Evolutionary conservation across 139 green algal genomes (phyloP).

Genomic region (Chara braunii): DNA sequence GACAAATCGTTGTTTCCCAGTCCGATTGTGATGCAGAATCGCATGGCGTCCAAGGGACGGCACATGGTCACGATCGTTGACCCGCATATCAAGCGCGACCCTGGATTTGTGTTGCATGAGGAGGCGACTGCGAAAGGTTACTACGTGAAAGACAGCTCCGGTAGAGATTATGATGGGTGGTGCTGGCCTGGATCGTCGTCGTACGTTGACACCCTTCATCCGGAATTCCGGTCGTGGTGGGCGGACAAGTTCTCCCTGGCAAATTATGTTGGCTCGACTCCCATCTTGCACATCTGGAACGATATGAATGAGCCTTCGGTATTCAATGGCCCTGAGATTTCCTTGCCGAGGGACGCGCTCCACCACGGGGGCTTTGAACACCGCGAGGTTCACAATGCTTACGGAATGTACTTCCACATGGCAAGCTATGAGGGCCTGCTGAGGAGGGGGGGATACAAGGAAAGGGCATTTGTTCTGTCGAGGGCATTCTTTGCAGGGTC

Average conservation of each 20-base stretch:
- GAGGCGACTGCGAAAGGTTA: constrained; percentile 66
- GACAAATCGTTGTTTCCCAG: constrained; percentile 45
- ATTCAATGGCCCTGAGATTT: constrained; percentile 95
- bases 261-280: constrained; percentile 75
- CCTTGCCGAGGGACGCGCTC: constrained; percentile 84
- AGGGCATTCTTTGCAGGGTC: constrained; percentile 86
- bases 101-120: constrained; percentile 70
- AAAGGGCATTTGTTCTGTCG: constrained; percentile 94
- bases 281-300: constrained; percentile 97
- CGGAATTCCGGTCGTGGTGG: constrained; percentile 85
- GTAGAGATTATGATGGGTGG: constrained; percentile 89
- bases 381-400: constrained; percentile 71
- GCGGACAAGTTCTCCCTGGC: constrained; percentile 68
- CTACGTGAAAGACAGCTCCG: constrained; percentile 79
- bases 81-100: constrained; percentile 92
- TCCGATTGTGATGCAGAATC: constrained; percentile 2
- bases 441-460: constrained; percentile 46
- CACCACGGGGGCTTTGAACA: constrained; percentile 82
- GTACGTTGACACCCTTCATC: constrained; percentile 85
- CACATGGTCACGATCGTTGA: constrained; percentile 91
- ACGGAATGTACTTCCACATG: constrained; percentile 89
- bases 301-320: constrained; percentile 99
- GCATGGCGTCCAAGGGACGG: constrained; percentile 34
- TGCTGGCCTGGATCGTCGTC: constrained; percentile 88
- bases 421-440: constrained; percentile 59